A percentile compares a stretch with the other conserved stretches of the same genome.
phyloP scores from a whole-genome alignment of 2,329 filamentous ascomycete genomes.

The Alternaria tenuissima region DNA sequence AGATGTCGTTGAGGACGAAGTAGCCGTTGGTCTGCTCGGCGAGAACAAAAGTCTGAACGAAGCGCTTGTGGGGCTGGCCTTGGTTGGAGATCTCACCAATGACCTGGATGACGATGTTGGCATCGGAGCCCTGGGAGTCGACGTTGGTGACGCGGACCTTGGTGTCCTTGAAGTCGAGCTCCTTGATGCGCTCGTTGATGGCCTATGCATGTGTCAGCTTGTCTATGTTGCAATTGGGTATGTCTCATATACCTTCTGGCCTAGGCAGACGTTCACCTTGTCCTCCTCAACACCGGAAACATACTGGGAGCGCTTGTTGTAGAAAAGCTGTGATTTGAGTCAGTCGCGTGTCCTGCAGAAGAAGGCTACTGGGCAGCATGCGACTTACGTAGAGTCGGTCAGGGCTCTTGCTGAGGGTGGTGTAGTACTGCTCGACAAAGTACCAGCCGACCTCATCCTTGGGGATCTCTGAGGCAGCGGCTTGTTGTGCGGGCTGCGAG shows the following conservation, averaged over 20 bases:
- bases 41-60: conserved; percentile 96
- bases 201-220: conserved; percentile 61
- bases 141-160: conserved; percentile 99
- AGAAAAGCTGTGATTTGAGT: conserved; percentile 72
- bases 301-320: conserved; percentile 94
- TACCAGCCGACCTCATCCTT: conserved; percentile 99
- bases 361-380: neutral
- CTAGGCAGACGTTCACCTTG: conserved; percentile 83
- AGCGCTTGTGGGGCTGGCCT: conserved; percentile 88
- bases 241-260: conserved; percentile 74
- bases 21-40: conserved; percentile 96
- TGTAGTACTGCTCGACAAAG: conserved; percentile 99
- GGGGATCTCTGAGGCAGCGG: conserved; percentile 57
- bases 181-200: conserved; percentile 93
- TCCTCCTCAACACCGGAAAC: conserved; percentile 92
- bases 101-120: conserved; percentile 96
- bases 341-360: conserved; percentile 23
- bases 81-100: conserved; percentile 99
- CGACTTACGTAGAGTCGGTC: conserved; percentile 80
- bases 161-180: conserved; percentile 93
- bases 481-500: conserved; percentile 39
- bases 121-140: conserved; percentile 89
- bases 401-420: conserved; percentile 90
- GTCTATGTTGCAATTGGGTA: neutral
- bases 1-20: conserved; percentile 98